A percentile compares a stretch with the other conserved stretches of the same genome.
These are phyloP conservation scores for Aegilops bicornis DNA, from an alignment of 176 grass and related monocot species.

Conservation along the genomic window DNA sequence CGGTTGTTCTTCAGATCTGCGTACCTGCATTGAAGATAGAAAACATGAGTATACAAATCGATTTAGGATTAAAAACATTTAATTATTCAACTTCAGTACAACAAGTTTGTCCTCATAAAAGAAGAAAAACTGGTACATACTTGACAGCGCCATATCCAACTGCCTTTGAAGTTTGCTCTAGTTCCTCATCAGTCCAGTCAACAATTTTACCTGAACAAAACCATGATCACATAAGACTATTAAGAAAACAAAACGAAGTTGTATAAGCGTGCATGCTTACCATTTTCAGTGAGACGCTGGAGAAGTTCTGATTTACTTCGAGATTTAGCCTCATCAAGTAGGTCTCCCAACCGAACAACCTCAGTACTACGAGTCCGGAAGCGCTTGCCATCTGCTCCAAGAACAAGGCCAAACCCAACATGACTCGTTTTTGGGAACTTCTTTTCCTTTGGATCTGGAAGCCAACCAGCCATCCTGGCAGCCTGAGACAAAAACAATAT, in stretches of 20 bases:
- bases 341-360: constrained; percentile 80
- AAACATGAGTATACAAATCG: constrained; percentile 6
- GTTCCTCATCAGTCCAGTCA: constrained; percentile 89
- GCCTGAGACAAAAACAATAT: constrained; percentile 42
- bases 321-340: constrained; percentile 94
- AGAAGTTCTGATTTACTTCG: constrained; percentile 72
- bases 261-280: constrained; percentile 37
- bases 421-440: constrained; percentile 73
- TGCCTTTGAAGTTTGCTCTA: constrained; percentile 86
- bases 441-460: constrained; percentile 59
- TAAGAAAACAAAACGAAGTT: constrained; percentile 8
- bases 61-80: constrained; percentile 5
- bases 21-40: constrained; percentile 56
- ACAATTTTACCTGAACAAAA: constrained; percentile 58
- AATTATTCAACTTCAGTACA: background rate
- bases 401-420: constrained; percentile 95
- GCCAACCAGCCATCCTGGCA: constrained; percentile 79
- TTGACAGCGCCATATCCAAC: constrained; percentile 98
- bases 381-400: constrained; percentile 89
- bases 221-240: constrained; percentile 19
- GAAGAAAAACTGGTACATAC: constrained; percentile 35
- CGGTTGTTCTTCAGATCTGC: constrained; percentile 98
- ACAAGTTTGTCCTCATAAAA: constrained; percentile 18
- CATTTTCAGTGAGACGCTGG: constrained; percentile 73
- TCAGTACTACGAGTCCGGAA: constrained; percentile 86